Evolutionary conservation across 495 filamentous ascomycete species (phyloP).

Genomic region (Hypomontagnella submonticulosa): DNA sequence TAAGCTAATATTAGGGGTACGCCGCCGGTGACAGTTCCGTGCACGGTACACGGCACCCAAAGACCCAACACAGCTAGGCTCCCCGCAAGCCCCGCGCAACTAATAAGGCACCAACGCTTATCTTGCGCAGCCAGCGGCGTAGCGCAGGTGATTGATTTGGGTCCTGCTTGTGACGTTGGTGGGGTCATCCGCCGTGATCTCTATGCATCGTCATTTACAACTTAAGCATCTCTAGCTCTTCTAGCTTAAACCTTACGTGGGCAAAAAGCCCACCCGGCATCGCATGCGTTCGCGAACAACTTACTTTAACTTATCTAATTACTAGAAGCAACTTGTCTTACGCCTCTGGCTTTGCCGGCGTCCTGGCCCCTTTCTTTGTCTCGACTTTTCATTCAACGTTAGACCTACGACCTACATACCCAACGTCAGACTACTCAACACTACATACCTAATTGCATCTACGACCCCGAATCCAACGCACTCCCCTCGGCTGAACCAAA

Average conservation of each 20-base stretch:
- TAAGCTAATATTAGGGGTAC: slow-evolving; percentile 18
- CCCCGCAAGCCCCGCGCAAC: slow-evolving; percentile 34
- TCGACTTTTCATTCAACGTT: slow-evolving; percentile 1
- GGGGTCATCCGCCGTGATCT: slow-evolving; percentile 43
- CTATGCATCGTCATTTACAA: slow-evolving; percentile 34
- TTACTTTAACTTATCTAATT: background rate
- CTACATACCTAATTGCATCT: slow-evolving; percentile 6
- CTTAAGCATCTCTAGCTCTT: background rate
- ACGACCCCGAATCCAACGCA: slow-evolving; percentile 21
- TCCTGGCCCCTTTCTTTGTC: slow-evolving; percentile 26
- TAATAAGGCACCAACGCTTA: slow-evolving; percentile 42
- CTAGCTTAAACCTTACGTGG: slow-evolving; percentile 26
- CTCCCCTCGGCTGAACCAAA: background rate
- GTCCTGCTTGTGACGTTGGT: slow-evolving; percentile 42
- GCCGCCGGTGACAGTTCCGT: slow-evolving; percentile 8
- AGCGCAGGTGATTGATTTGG: slow-evolving; percentile 30
- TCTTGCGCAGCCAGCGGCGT: slow-evolving; percentile 2
- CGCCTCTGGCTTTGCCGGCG: slow-evolving; percentile 17
- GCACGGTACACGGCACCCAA: slow-evolving; percentile 22
- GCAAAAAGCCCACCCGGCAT: slow-evolving; percentile 16
- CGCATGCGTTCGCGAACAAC: slow-evolving; percentile 8
- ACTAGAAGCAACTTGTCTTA: no score
- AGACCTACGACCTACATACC: background rate
- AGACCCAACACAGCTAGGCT: slow-evolving; percentile 13
- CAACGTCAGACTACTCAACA: background rate